Percentiles rank a stretch among this genome's conserved stretches.
Evolutionary conservation across 371 early-diverging fungal species (phyloP).

Genomic region (Sporodiniella umbellata): DNA sequence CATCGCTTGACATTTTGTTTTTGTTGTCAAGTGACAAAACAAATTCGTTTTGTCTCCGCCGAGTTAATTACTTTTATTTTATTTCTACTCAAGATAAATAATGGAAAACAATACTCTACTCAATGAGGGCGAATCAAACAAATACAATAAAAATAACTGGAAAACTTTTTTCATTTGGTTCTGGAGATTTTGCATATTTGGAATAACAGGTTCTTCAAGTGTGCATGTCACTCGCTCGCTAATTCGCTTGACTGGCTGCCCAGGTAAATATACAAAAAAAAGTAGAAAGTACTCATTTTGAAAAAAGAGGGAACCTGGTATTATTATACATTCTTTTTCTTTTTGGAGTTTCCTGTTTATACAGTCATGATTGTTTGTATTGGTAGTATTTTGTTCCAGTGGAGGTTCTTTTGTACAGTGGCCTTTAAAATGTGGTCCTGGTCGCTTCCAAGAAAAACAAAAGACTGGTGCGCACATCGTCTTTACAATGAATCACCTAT

Average conservation of each 20-base stretch:
- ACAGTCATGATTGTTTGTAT: slow-evolving; percentile 34
- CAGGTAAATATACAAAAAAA: slow-evolving; percentile 7
- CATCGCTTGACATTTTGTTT: not conserved
- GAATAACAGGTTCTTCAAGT: slow-evolving; percentile 40
- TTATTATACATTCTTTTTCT: slow-evolving; percentile 32
- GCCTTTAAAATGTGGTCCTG: slow-evolving; percentile 40
- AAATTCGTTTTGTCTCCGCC: not conserved
- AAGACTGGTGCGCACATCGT: slow-evolving; percentile 8
- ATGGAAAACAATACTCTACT: not conserved
- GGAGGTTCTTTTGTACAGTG: slow-evolving; percentile 33
- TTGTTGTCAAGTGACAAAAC: not conserved
- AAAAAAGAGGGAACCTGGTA: slow-evolving; percentile 17
- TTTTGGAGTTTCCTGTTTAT: slow-evolving; percentile 35
- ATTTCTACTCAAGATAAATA: not conserved
- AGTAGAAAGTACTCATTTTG: not conserved
- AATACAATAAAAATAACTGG: not conserved
- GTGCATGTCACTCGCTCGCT: slow-evolving; percentile 26
- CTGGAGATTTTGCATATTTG: slow-evolving; percentile 39
- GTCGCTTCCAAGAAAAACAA: slow-evolving; percentile 13
- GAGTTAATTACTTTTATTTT: not conserved
- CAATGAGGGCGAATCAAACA: not conserved
- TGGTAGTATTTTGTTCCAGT: slow-evolving; percentile 36
- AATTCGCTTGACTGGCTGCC: slow-evolving; percentile 8
- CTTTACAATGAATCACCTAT: not conserved
- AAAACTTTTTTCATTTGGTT: slow-evolving; percentile 19